These are phyloP conservation scores for Camellia lanceoleosa DNA, from an alignment of 148 eudicot genomes.

Conservation along the genomic window DNA sequence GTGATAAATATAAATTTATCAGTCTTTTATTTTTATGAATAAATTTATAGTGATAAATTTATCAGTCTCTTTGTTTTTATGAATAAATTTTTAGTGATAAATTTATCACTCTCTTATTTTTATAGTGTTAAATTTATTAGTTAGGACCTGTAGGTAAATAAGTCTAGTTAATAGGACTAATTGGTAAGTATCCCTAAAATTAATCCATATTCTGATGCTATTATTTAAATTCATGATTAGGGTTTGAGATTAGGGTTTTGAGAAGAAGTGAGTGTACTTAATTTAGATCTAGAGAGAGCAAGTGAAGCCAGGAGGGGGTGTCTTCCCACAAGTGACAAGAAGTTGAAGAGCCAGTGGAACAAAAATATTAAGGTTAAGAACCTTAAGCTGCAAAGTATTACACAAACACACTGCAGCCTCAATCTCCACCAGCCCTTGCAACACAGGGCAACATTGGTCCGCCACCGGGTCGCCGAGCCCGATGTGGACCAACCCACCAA, in stretches of 20 bases:
- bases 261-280: neutral
- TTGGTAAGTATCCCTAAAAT: no score
- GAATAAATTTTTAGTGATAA: no score
- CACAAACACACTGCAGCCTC: slow-evolving; percentile 91
- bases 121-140: no score
- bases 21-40: no score
- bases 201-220: no score
- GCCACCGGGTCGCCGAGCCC: slow-evolving; percentile 43
- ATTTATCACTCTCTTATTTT: no score
- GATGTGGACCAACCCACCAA: slow-evolving; percentile 16
- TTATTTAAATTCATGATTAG: no score
- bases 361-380: slow-evolving; percentile 61
- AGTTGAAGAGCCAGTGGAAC: slow-evolving; percentile 83
- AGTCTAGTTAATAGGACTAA: no score
- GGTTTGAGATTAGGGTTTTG: slow-evolving; percentile 4
- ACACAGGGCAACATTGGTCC: slow-evolving; percentile 69
- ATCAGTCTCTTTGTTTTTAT: no score
- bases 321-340: slow-evolving; percentile 85
- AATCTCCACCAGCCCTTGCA: slow-evolving; percentile 62
- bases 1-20: no score
- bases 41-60: no score
- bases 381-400: slow-evolving; percentile 71
- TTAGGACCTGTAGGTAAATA: no score
- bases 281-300: slow-evolving; percentile 51
- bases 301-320: slow-evolving; percentile 88